Percentiles rank a stretch among this genome's conserved stretches.
Conservation (phyloP, 768 basidiomycete species). For the Lentinula raphanica region DNA sequence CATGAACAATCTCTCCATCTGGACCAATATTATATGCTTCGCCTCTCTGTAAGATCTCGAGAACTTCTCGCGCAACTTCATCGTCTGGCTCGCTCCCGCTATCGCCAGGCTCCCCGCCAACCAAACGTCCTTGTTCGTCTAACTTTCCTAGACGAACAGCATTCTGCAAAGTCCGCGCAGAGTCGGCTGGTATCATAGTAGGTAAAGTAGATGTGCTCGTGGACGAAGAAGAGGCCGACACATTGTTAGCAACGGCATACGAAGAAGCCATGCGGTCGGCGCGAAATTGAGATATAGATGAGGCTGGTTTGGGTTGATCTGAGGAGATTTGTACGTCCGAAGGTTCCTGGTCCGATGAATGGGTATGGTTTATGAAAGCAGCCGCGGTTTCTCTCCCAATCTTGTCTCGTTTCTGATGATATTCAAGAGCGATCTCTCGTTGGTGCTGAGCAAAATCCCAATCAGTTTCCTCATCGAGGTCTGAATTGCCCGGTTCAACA, state of each 20-base stretch:
- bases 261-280: slow-evolving; percentile 47
- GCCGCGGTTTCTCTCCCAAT: slow-evolving; percentile 51
- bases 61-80: slow-evolving; percentile 37
- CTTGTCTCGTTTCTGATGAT: slow-evolving; percentile 54
- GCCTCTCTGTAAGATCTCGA: slow-evolving; percentile 47
- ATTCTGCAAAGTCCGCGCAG: slow-evolving; percentile 42
- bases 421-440: slow-evolving; percentile 69
- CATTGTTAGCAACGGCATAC: slow-evolving; percentile 26
- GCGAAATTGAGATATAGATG: slow-evolving; percentile 58
- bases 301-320: slow-evolving; percentile 35
- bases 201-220: slow-evolving; percentile 34
- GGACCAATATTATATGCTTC: slow-evolving; percentile 52
- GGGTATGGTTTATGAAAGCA: slow-evolving; percentile 44
- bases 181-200: slow-evolving; percentile 37
- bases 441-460: slow-evolving; percentile 62
- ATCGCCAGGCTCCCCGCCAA: slow-evolving; percentile 45
- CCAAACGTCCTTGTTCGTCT: slow-evolving; percentile 40
- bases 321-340: slow-evolving; percentile 35
- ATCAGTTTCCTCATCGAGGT: slow-evolving; percentile 48
- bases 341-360: slow-evolving; percentile 34
- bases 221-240: slow-evolving; percentile 22
- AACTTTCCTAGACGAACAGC: slow-evolving; percentile 55
- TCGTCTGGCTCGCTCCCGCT: slow-evolving; percentile 56
- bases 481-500: slow-evolving; percentile 26
- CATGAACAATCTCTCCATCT: slow-evolving; percentile 13